Evolutionary conservation across 176 grass and related monocot genomes (phyloP), one percentile per base, ranked within the genome.

Genomic region (Aegilops tauschii): DNA sequence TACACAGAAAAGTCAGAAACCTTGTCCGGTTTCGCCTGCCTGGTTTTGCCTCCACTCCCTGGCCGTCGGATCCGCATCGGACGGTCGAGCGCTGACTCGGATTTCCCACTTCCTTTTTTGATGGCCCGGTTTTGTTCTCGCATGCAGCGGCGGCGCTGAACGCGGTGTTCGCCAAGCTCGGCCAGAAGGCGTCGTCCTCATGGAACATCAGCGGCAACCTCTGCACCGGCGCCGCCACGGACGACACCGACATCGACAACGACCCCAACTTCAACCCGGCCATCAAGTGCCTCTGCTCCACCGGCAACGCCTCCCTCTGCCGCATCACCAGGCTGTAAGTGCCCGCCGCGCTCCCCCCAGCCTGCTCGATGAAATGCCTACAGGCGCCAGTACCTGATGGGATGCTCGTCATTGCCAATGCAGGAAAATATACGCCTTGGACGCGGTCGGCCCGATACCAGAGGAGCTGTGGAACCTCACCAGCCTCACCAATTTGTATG

Each of bases 181-280:
- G 81, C 13, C 35, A 34, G 82, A 74, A 12, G 67, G 89, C 91
- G 73, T 35, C 80, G 12, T 7, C 93, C 17, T 29, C 80, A 29
- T 98, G 96, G 96, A 98, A 94, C 90, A 91, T 94, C 88, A 98
- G 88, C 86, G 93, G 96, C 59, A 81, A 98, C 65, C 96, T 90
- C 20, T 98, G 96, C 88, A 98, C 83, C 78, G 96, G 96, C 81
- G 29, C 58, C 23, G 93, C 96, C 61, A 88, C 88, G 32, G 93
- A 95, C 78, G 20, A 3, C n/a, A 88, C 85, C 30, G 4, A 4
- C 70, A 31, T 91, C 20, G 93, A 95, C 69, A 2, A 21, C 77
- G 49, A 83, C 58, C 0, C 1, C 0, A 21, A 5, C 63, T 88
- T 89, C 77, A 95, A 94, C 14, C 88, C 86, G 4, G 93, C 9